Conservation (phyloP, 495 filamentous ascomycete genomes). For the Pseudoneurospora amorphoporcata region DNA sequence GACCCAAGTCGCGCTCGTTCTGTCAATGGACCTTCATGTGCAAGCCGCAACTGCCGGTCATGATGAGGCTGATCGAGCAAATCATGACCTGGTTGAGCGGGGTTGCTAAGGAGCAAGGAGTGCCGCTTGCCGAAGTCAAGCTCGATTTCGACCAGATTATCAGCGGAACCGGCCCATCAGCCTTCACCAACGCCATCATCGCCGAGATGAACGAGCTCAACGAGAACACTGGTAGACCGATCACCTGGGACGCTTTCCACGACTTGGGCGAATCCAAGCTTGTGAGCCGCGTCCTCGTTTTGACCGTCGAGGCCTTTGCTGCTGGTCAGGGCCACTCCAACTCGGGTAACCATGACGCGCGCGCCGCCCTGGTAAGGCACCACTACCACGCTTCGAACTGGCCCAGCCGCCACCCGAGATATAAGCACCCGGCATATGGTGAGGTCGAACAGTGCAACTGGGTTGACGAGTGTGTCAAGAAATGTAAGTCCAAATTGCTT, state of each 20-base stretch:
- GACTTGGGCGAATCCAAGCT: constrained; percentile 46
- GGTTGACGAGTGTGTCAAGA: constrained; percentile 45
- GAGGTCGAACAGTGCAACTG: constrained; percentile 57
- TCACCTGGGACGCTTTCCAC: constrained; percentile 49
- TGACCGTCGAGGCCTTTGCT: constrained; percentile 54
- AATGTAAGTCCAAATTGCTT: constrained; percentile 19
- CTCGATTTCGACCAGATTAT: constrained; percentile 61
- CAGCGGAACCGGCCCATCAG: constrained; percentile 54
- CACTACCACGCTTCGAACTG: constrained; percentile 57
- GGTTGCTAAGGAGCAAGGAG: constrained; percentile 42
- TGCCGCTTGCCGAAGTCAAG: constrained; percentile 41
- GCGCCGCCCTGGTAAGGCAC: constrained; percentile 48
- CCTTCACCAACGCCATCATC: constrained; percentile 51
- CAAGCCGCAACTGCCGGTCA: constrained; percentile 50
- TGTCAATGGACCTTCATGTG: constrained; percentile 62
- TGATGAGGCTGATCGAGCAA: constrained; percentile 51
- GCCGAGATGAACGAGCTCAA: constrained; percentile 41
- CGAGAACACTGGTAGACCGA: constrained; percentile 10
- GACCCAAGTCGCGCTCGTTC: constrained; percentile 50
- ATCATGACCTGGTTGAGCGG: constrained; percentile 50
- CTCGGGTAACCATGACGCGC: constrained; percentile 49
- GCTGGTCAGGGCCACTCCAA: constrained; percentile 57
- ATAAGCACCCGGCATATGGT: constrained; percentile 49
- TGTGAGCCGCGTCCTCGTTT: constrained; percentile 45
- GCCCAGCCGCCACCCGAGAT: constrained; percentile 49